Percentiles rank a stretch among this genome's conserved stretches.
These are phyloP conservation scores for Phyllosticta ampelicida DNA, from an alignment of 2,329 filamentous ascomycete genomes.

Conservation along the genomic window DNA sequence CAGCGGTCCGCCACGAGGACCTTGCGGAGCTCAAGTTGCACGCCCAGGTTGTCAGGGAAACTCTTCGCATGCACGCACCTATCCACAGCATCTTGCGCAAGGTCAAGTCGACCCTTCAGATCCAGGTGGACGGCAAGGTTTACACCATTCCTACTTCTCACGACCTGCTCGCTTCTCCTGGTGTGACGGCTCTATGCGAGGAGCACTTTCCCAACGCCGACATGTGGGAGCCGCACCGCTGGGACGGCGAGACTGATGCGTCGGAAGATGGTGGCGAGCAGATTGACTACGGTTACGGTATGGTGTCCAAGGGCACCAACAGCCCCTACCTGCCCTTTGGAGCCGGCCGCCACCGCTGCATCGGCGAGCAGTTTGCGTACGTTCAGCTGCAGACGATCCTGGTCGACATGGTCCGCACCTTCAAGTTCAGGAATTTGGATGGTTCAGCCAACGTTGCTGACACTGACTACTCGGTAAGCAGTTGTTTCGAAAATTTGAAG, in stretches of 20 bases:
- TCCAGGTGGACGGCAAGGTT: constrained; percentile 59
- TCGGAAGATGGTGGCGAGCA: constrained; percentile 50
- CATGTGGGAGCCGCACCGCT: constrained; percentile 83
- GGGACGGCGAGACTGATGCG: constrained; percentile 52
- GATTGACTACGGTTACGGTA: constrained; percentile 86
- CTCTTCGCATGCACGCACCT: constrained; percentile 77
- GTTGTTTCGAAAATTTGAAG: constrained; percentile 16
- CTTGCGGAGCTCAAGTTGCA: constrained; percentile 72
- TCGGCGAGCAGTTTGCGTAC: constrained; percentile 94
- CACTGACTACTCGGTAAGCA: constrained; percentile 52
- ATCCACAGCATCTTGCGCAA: constrained; percentile 93
- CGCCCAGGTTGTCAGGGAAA: constrained; percentile 80
- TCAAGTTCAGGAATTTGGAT: constrained; percentile 69
- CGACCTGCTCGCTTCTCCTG: constrained; percentile 73
- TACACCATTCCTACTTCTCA: constrained; percentile 74
- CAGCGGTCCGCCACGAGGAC: constrained; percentile 64
- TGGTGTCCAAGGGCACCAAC: constrained; percentile 80
- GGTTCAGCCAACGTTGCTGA: constrained; percentile 58
- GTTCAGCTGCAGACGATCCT: constrained; percentile 81
- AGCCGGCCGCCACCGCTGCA: constrained; percentile 84
- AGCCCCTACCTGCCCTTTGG: constrained; percentile 93
- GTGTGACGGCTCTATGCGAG: constrained; percentile 62
- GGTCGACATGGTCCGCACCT: constrained; percentile 62
- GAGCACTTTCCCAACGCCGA: constrained; percentile 73
- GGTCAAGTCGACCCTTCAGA: constrained; percentile 76